These are phyloP conservation scores for Arabis hirsuta DNA, from an alignment of 345 rosid species.

Conservation along the genomic window DNA sequence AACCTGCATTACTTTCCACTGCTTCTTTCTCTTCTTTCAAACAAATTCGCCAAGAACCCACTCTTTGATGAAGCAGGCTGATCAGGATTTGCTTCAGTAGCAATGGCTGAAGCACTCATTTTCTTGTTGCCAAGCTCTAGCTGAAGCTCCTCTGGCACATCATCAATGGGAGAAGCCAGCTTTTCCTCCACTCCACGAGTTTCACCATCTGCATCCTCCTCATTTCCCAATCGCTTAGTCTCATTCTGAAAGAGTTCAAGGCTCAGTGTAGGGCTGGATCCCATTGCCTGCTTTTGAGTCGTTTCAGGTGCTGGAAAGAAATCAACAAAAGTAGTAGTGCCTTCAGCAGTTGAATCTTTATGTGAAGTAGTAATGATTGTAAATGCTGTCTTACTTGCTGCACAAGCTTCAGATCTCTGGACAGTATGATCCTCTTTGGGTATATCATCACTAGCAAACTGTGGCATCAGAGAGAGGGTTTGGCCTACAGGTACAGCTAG, in stretches of 20 bases:
- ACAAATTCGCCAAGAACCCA: constrained; percentile 23
- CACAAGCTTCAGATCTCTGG: constrained; percentile 28
- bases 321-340: constrained; percentile 38
- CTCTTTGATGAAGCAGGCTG: constrained; percentile 25
- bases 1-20: constrained; percentile 30
- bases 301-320: constrained; percentile 37
- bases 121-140: constrained; percentile 46
- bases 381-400: constrained; percentile 32
- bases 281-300: constrained; percentile 33
- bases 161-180: constrained; percentile 40
- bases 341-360: constrained; percentile 40
- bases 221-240: constrained; percentile 23
- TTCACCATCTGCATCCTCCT: constrained; percentile 27
- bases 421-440: constrained; percentile 39
- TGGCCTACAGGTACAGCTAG: constrained; percentile 35
- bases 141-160: constrained; percentile 46
- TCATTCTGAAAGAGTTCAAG: constrained; percentile 45
- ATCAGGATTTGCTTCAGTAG: constrained; percentile 21
- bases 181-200: constrained; percentile 42
- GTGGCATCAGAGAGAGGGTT: constrained; percentile 45
- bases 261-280: constrained; percentile 41
- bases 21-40: constrained; percentile 12
- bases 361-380: constrained; percentile 28
- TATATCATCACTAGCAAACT: constrained; percentile 40
- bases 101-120: constrained; percentile 25